Percentiles rank a stretch among this genome's conserved stretches.
These are phyloP conservation scores for Ogataea nakhonphanomensis DNA, from an alignment of 805 yeast genomes.

Conservation along the genomic window DNA sequence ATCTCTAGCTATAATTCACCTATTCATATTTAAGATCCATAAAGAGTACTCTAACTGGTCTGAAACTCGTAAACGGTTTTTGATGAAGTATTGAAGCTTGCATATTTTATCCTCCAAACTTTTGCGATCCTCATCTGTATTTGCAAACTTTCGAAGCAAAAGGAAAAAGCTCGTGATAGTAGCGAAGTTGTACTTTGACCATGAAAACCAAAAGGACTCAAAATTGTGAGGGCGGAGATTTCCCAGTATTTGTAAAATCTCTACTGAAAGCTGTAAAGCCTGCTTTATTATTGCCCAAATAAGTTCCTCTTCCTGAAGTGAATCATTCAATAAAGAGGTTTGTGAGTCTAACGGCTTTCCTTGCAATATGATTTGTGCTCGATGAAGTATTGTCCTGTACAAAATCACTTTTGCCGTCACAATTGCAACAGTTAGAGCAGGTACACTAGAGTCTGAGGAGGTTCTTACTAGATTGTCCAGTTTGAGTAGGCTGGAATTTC, in stretches of 20 bases:
- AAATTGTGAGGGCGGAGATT: slow-evolving; percentile 10
- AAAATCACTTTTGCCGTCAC: slow-evolving; percentile 8
- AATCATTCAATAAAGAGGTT: not conserved
- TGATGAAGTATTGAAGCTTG: slow-evolving; percentile 19
- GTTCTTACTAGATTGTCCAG: slow-evolving; percentile 3
- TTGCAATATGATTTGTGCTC: not conserved
- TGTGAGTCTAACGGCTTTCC: slow-evolving; percentile 1
- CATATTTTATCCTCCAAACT: slow-evolving; percentile 1
- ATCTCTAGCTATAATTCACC: slow-evolving; percentile 1
- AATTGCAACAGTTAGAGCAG: slow-evolving; percentile 12
- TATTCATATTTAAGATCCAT: slow-evolving; percentile 2
- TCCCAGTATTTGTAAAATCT: slow-evolving; percentile 6
- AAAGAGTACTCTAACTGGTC: not conserved
- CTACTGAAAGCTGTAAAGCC: slow-evolving; percentile 5
- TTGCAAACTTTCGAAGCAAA: slow-evolving; percentile 3
- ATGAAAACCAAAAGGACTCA: slow-evolving; percentile 19
- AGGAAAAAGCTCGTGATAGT: slow-evolving; percentile 15
- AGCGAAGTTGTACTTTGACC: slow-evolving; percentile 18
- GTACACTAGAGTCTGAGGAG: slow-evolving; percentile 4
- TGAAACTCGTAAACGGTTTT: slow-evolving; percentile 5
- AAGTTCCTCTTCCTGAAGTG: not conserved
- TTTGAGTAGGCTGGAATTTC: slow-evolving; percentile 4
- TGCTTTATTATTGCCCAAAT: slow-evolving; percentile 1
- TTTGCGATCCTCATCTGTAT: slow-evolving; percentile 1
- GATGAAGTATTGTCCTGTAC: not conserved